Base-by-base conservation (phyloP, 2,329 filamentous ascomycete genomes). In the Calonectria naviculata region DNA sequence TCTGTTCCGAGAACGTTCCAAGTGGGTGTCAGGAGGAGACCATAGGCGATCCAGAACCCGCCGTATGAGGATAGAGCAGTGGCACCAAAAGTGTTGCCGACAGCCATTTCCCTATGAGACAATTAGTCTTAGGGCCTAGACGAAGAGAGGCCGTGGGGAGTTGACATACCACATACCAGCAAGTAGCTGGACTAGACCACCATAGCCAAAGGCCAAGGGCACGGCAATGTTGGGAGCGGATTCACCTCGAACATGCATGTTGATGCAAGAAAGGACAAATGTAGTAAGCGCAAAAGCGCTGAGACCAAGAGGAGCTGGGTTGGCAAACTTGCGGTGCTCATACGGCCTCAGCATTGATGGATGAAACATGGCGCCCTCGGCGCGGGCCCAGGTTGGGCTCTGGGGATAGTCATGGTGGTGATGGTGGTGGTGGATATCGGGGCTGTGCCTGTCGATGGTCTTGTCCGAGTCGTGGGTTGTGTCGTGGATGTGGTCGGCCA, bases 71-170 rank as follows among this genome's bases (percentile, higher is more conserved):
- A 94, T 68, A 96, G 85, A 24, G 94, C 93, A 28, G 93, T 95
- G 64, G 93, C 94, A 87, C 93, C 93, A 75, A 96, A 95, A 13
- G 94, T 96, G 87, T 96, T 96, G 68, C 93, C 94, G n/a, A 94
- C 88, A 41, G 93, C 93, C 90, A 96, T 94, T 85, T 96, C 94
- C 93, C 93, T 94, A 65, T 13, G 6, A 49, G 34, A n/a, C 6
- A 7, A 38, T 77, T 31, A 77, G 73, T 21, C 42, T 21, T 26
- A 4, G 52, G 54, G 21, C 6, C 3, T 41, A 46, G 3, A 64
- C 10, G 7, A 21, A 46, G 17, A 15, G 15, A 58, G 36, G 24
- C 9, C 7, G n/a, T 4, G 21, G 5, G 12, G 5, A 41, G 38
- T 34, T 19, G 65, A 87, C 90, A 83, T 88, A 95, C 94, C 94